A percentile compares a stretch with the other conserved stretches of the same genome.
phyloP scores from a whole-genome alignment of 768 basidiomycete species.

The Mycena metata region DNA sequence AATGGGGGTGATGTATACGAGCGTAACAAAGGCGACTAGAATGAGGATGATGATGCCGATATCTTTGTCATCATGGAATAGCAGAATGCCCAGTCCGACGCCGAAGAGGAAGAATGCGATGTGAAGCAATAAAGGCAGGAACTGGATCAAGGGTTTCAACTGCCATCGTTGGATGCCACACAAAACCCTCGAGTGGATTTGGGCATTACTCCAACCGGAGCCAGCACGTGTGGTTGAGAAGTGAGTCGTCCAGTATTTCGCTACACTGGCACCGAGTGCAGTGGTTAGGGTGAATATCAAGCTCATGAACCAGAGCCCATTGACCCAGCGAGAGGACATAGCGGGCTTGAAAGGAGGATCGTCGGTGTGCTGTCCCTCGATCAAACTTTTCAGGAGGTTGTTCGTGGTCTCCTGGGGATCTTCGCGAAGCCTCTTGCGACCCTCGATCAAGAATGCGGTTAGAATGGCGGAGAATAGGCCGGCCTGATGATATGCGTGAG shows the following conservation, averaged over 20 bases:
- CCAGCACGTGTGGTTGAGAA: background rate
- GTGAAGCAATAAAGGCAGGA: slow-evolving; percentile 1
- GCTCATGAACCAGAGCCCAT: slow-evolving; percentile 16
- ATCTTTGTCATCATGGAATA: background rate
- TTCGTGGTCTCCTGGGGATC: slow-evolving; percentile 6
- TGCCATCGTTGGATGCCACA: background rate
- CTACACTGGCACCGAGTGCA: slow-evolving; percentile 9
- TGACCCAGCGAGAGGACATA: slow-evolving; percentile 1
- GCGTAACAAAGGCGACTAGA: background rate
- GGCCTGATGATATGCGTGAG: too few species aligned
- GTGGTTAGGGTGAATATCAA: slow-evolving; percentile 2
- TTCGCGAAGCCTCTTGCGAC: background rate
- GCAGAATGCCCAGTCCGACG: background rate
- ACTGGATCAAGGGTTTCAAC: background rate
- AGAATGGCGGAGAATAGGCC: too few species aligned
- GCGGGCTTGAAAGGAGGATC: background rate
- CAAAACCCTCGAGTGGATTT: background rate
- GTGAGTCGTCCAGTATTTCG: slow-evolving; percentile 4
- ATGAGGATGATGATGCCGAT: slow-evolving; percentile 1
- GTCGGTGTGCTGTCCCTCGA: background rate
- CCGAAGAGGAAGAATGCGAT: slow-evolving; percentile 9
- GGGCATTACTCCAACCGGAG: slow-evolving; percentile 6
- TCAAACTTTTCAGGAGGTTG: background rate
- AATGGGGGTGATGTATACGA: background rate
- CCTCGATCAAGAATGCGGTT: too few species aligned